phyloP scores from a whole-genome alignment of 176 grass and related monocot species.

The Metroxylon sagu region DNA sequence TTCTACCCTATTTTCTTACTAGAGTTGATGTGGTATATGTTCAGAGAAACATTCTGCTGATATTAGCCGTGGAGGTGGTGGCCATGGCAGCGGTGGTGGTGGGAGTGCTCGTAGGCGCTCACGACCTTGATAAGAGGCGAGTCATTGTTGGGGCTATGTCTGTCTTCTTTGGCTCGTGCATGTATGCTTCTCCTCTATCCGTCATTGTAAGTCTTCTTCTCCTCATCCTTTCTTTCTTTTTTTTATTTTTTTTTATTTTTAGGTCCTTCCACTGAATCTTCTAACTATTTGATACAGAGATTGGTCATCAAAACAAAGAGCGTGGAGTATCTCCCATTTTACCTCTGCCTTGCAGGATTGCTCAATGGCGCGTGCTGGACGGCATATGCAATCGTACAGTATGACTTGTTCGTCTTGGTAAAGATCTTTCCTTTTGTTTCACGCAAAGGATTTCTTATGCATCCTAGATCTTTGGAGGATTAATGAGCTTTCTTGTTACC shows the following conservation, averaged over 20 bases:
- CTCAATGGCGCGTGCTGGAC: conserved; percentile 63
- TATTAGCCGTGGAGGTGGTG: conserved; percentile 25
- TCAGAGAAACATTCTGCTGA: conserved; percentile 3
- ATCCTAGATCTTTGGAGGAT: not conserved
- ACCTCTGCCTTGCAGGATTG: conserved; percentile 43
- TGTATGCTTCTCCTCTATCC: conserved; percentile 52
- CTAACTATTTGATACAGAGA: conserved; percentile 13
- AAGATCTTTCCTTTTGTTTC: not conserved
- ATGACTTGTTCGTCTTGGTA: conserved; percentile 55
- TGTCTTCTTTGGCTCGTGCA: conserved; percentile 44
- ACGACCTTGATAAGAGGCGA: conserved; percentile 35
- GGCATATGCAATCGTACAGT: conserved; percentile 64
- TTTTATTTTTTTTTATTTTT: no score
- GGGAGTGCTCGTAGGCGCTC: conserved; percentile 28
- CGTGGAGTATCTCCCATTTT: conserved; percentile 66
- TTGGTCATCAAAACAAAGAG: conserved; percentile 60
- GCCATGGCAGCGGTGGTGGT: conserved; percentile 38
- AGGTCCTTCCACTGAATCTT: no score
- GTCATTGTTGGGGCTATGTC: conserved; percentile 56
- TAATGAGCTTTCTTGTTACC: not conserved
- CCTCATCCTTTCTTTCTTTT: no score
- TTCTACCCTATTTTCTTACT: no score
- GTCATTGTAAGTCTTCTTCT: conserved; percentile 47
- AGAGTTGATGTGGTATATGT: no score
- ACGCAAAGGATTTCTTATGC: no score